A percentile compares a stretch with the other conserved stretches of the same genome.
Conservation (phyloP, 2,329 filamentous ascomycete species). For the Ilyonectria destructans region DNA sequence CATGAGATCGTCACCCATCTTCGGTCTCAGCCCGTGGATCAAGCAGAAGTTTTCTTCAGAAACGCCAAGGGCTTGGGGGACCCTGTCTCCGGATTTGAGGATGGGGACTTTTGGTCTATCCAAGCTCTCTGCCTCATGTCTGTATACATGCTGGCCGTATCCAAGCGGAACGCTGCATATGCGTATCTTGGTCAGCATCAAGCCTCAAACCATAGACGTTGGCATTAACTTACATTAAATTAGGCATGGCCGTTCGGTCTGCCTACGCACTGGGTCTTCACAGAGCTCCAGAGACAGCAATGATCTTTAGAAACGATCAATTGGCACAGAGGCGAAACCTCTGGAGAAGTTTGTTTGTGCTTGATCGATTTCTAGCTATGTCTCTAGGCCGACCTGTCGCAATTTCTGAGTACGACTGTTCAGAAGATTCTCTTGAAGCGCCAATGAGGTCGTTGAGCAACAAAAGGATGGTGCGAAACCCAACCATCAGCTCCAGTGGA, state of each 20-base stretch:
- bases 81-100: conserved; percentile 68
- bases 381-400: conserved; percentile 75
- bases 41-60: conserved; percentile 75
- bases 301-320: conserved; percentile 65
- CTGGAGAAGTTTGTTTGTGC: conserved; percentile 76
- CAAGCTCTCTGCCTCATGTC: conserved; percentile 77
- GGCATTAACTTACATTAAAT: conserved; percentile 24
- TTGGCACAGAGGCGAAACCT: conserved; percentile 71
- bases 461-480: not conserved
- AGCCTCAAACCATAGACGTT: not conserved
- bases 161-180: conserved; percentile 77
- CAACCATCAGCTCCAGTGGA: conserved; percentile 45
- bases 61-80: conserved; percentile 70
- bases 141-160: conserved; percentile 74
- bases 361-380: conserved; percentile 76
- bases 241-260: conserved; percentile 76
- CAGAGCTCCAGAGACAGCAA: conserved; percentile 69
- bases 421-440: conserved; percentile 61
- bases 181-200: conserved; percentile 69
- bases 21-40: conserved; percentile 63
- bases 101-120: conserved; percentile 76
- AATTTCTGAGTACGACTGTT: conserved; percentile 76
- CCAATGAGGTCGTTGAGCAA: conserved; percentile 49
- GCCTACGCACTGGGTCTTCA: conserved; percentile 76
- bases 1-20: conserved; percentile 68